phyloP scores from a whole-genome alignment of 1,139 yeast genomes.

The Zygoascus sp. region DNA sequence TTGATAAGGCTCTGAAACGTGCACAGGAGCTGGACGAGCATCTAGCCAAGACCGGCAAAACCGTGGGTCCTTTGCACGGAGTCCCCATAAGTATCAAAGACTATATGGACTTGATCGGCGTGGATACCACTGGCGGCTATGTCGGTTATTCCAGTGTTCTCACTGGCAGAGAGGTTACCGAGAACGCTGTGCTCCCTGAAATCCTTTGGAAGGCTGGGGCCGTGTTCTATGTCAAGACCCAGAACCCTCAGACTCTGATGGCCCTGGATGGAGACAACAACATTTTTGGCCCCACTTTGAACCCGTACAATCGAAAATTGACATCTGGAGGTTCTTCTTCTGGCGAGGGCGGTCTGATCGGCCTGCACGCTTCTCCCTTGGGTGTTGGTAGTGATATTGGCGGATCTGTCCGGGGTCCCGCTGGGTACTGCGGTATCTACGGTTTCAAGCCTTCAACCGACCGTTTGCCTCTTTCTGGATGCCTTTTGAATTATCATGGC shows the following conservation, averaged over 20 bases:
- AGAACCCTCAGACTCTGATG: conserved; percentile 56
- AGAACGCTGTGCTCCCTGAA: conserved; percentile 38
- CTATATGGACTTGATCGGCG: conserved; percentile 34
- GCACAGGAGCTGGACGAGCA: conserved; percentile 41
- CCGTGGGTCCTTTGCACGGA: conserved; percentile 46
- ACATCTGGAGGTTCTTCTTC: conserved; percentile 59
- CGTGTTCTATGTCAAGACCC: conserved; percentile 51
- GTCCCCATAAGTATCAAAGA: conserved; percentile 51
- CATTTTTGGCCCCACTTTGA: conserved; percentile 46
- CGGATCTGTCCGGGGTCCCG: conserved; percentile 57
- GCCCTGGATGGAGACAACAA: conserved; percentile 46
- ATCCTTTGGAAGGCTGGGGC: conserved; percentile 48
- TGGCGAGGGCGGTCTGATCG: conserved; percentile 59
- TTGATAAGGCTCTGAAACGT: conserved; percentile 32
- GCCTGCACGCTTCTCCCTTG: conserved; percentile 44
- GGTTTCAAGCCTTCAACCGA: conserved; percentile 50
- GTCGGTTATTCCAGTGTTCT: conserved; percentile 29
- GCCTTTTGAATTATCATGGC: conserved; percentile 9
- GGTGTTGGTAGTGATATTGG: conserved; percentile 66
- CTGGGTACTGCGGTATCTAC: conserved; percentile 50
- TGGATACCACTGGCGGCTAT: conserved; percentile 6
- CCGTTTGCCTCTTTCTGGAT: conserved; percentile 40
- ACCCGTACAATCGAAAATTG: conserved; percentile 44
- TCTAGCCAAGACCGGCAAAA: conserved; percentile 38
- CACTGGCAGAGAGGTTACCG: conserved; percentile 26